Percentiles rank a stretch among this genome's conserved stretches.
Evolutionary conservation across 441 rosid species (phyloP).

Genomic region (Adansonia gregorii): DNA sequence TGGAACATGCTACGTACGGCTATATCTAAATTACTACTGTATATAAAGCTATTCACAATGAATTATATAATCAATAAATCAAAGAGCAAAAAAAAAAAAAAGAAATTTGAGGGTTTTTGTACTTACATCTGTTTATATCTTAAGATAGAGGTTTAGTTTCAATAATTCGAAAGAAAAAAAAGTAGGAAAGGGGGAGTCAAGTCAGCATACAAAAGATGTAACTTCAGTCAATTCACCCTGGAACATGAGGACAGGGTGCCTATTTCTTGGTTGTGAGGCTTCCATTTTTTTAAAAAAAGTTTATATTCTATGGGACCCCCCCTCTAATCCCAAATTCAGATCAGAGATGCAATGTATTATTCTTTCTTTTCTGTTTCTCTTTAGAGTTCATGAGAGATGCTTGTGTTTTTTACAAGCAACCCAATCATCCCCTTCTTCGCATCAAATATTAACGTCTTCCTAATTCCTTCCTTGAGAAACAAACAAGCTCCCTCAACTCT

Average conservation of each 20-base stretch:
- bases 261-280: slow-evolving; percentile 41
- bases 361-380: not conserved
- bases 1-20: not conserved
- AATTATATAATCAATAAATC: not conserved
- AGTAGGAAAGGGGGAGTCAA: slow-evolving; percentile 20
- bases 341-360: slow-evolving; percentile 10
- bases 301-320: slow-evolving; percentile 34
- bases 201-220: slow-evolving; percentile 33
- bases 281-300: slow-evolving; percentile 20
- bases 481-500: slow-evolving; percentile 22
- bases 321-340: not conserved
- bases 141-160: no score
- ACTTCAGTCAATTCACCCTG: slow-evolving; percentile 42
- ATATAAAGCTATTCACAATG: not conserved
- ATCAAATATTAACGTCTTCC: not conserved
- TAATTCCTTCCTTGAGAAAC: not conserved
- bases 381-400: not conserved
- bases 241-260: slow-evolving; percentile 28
- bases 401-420: not conserved
- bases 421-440: not conserved
- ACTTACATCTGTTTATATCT: no score
- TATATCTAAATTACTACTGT: not conserved
- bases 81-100: not conserved
- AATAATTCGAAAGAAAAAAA: slow-evolving; percentile 17
- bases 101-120: not conserved